Percentiles rank a stretch among this genome's conserved stretches.
Evolutionary conservation across 176 grass and related monocot species (phyloP).

Genomic region (Ampelocalamus luodianensis): DNA sequence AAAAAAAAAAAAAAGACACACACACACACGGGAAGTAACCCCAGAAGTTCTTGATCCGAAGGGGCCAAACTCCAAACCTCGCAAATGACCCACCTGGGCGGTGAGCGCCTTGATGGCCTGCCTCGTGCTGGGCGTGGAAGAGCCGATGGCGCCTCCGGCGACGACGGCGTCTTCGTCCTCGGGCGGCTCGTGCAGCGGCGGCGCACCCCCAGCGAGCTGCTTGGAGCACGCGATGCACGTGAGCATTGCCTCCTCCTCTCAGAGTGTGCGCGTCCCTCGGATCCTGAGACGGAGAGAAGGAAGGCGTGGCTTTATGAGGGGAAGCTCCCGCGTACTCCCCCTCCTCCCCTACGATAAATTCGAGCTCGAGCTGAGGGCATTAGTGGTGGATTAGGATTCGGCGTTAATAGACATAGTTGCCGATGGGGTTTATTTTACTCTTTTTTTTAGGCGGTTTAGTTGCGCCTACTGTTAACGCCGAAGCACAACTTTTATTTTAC

Average conservation of each 20-base stretch:
- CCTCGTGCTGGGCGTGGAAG: constrained; percentile 61
- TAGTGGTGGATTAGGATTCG: constrained; percentile 47
- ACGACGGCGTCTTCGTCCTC: constrained; percentile 51
- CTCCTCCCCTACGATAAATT: background rate
- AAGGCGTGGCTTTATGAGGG: constrained; percentile 1
- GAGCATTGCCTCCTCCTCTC: constrained; percentile 58
- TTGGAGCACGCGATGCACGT: constrained; percentile 92
- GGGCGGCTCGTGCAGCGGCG: constrained; percentile 51
- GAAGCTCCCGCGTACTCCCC: background rate
- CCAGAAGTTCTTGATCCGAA: background rate
- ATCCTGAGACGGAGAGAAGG: constrained; percentile 6
- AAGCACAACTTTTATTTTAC: too few relatives aligned
- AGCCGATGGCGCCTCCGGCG: constrained; percentile 23
- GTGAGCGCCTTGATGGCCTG: constrained; percentile 72
- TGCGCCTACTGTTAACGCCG: too few relatives aligned
- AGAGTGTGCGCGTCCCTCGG: background rate
- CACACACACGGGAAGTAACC: background rate
- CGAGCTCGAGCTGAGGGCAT: constrained; percentile 25
- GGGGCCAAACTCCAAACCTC: background rate
- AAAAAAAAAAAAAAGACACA: too few relatives aligned
- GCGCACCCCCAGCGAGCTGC: constrained; percentile 52
- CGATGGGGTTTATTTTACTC: background rate
- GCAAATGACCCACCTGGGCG: constrained; percentile 55
- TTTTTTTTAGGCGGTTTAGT: background rate
- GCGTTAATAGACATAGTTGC: constrained; percentile 34